Conservation (phyloP, 2,329 filamentous ascomycete genomes). For the Aureobasidium vineae region DNA sequence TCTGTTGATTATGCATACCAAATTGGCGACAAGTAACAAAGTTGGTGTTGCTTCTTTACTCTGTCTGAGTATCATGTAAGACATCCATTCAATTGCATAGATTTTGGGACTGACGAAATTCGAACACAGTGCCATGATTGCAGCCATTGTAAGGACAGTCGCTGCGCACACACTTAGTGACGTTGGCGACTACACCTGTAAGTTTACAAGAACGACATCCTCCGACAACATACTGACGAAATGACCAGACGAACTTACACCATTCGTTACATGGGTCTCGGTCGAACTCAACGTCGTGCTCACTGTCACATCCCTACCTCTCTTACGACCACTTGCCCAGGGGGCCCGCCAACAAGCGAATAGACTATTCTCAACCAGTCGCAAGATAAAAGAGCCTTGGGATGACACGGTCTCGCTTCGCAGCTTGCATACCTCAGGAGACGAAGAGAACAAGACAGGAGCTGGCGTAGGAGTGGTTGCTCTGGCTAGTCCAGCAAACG, state of each 20-base stretch:
- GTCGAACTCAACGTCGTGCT: constrained; percentile 41
- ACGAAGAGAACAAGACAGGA: constrained; percentile 26
- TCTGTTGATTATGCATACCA: constrained; percentile 35
- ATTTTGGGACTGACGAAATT: constrained; percentile 7
- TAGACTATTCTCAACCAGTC: constrained; percentile 26
- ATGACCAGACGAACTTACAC: constrained; percentile 30
- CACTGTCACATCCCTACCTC: constrained; percentile 35
- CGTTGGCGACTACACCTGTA: constrained; percentile 35
- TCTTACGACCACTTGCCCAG: constrained; percentile 35
- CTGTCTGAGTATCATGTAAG: constrained; percentile 34
- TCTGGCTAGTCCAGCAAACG: constrained; percentile 26
- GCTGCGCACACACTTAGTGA: constrained; percentile 33
- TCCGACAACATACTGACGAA: background rate
- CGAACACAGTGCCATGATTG: constrained; percentile 33
- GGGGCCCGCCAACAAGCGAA: constrained; percentile 22
- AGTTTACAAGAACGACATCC: background rate
- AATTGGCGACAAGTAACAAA: constrained; percentile 33
- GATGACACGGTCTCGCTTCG: constrained; percentile 24
- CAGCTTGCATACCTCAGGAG: constrained; percentile 7
- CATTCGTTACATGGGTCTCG: constrained; percentile 35
- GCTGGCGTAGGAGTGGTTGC: constrained; percentile 25
- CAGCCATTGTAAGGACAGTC: constrained; percentile 37
- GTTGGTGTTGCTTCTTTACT: constrained; percentile 33
- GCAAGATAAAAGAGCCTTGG: constrained; percentile 26
- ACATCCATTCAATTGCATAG: background rate